Percentiles rank a stretch among this genome's conserved stretches.
Evolutionary conservation across 1,284 basidiomycete genomes (phyloP).

Genomic region (Ustilago nuda): DNA sequence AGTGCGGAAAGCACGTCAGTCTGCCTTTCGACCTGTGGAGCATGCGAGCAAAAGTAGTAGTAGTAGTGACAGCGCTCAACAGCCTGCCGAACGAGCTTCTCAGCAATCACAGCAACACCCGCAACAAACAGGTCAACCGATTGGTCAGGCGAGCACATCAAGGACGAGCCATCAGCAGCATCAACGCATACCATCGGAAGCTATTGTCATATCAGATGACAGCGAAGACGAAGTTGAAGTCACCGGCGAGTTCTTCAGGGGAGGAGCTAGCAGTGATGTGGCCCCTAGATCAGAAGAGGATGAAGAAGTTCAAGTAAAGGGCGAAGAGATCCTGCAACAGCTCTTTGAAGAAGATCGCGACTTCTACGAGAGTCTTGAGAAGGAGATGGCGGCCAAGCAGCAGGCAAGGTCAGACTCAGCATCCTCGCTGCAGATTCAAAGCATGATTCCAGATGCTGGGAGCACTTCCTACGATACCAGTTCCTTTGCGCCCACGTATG

Average conservation of each 20-base stretch:
- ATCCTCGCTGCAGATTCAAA: conserved; percentile 19
- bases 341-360: conserved; percentile 1
- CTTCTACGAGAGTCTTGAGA: conserved; percentile 11
- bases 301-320: background rate
- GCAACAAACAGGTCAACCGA: background rate
- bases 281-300: background rate
- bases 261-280: background rate
- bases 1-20: conserved; percentile 26
- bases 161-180: background rate
- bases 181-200: conserved; percentile 11
- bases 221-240: conserved; percentile 20
- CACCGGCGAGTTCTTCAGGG: background rate
- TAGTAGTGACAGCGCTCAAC: too few species aligned
- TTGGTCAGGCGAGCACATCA: background rate
- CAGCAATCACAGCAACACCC: background rate
- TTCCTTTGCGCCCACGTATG: conserved; percentile 13
- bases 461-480: conserved; percentile 28
- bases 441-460: conserved; percentile 22
- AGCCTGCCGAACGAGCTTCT: background rate
- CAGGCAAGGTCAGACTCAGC: conserved; percentile 1
- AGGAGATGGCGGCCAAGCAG: conserved; percentile 10
- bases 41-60: too few species aligned
- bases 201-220: conserved; percentile 40
- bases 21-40: background rate
- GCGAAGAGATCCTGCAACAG: conserved; percentile 1